Evolutionary conservation across 345 rosid species (phyloP).

Genomic region (Eutrema heterophyllum): DNA sequence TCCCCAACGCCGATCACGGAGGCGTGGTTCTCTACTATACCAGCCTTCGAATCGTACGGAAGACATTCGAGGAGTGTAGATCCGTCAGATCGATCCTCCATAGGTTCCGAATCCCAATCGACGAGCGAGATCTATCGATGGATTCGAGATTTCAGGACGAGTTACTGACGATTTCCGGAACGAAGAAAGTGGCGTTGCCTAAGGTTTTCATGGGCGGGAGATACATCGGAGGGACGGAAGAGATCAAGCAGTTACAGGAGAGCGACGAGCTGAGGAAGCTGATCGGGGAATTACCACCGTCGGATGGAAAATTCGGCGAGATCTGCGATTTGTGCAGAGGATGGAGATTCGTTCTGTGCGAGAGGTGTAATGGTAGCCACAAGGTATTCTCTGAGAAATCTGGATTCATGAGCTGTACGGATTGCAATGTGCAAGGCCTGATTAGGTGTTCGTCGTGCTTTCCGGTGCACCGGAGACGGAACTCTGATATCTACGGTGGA

Average conservation of each 20-base stretch:
- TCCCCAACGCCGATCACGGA: slow-evolving; percentile 33
- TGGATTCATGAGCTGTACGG: slow-evolving; percentile 42
- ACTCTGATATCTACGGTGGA: background rate
- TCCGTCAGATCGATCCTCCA: slow-evolving; percentile 56
- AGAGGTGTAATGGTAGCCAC: slow-evolving; percentile 53
- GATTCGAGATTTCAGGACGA: slow-evolving; percentile 50
- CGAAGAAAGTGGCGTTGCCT: slow-evolving; percentile 31
- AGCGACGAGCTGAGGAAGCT: slow-evolving; percentile 44
- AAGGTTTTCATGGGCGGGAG: slow-evolving; percentile 48
- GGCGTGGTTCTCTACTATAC: slow-evolving; percentile 66
- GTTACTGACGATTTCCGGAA: slow-evolving; percentile 42
- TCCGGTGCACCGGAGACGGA: slow-evolving; percentile 18
- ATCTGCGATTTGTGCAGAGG: slow-evolving; percentile 48
- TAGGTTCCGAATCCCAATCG: slow-evolving; percentile 44
- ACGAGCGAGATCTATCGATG: slow-evolving; percentile 83
- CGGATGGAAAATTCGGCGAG: background rate
- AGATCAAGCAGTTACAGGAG: slow-evolving; percentile 39
- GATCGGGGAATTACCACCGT: slow-evolving; percentile 25
- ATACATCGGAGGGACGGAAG: slow-evolving; percentile 46
- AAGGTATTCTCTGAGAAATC: slow-evolving; percentile 42
- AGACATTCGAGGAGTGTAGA: slow-evolving; percentile 72
- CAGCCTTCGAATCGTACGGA: slow-evolving; percentile 67
- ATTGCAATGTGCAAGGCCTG: slow-evolving; percentile 49
- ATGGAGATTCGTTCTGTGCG: slow-evolving; percentile 48
- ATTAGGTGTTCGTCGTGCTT: slow-evolving; percentile 39